These are phyloP conservation scores for Tarenaya hassleriana DNA, from an alignment of 345 rosid genomes.

Conservation along the genomic window DNA sequence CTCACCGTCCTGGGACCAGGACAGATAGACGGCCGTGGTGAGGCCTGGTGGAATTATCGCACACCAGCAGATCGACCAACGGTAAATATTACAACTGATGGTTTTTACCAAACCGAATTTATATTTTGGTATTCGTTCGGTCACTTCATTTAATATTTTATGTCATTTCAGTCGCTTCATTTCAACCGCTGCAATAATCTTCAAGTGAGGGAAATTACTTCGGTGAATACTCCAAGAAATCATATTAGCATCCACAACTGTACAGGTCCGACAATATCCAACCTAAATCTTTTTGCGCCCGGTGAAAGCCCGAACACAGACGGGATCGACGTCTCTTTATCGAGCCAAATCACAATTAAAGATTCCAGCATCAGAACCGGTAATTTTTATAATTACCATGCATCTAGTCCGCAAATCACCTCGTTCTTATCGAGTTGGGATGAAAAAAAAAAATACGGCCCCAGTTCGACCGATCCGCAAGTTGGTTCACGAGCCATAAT, in stretches of 20 bases:
- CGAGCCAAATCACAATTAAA: not conserved
- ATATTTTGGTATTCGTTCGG: no score
- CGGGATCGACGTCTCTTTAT: not conserved
- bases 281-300: not conserved
- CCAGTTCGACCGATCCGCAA: no score
- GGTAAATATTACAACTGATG: no score
- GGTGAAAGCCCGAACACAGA: not conserved
- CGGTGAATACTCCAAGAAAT: not conserved
- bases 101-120: not conserved
- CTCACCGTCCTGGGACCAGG: not conserved
- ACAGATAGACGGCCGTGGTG: not conserved
- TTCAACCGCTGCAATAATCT: not conserved
- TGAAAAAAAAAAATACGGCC: no score
- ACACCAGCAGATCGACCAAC: not conserved
- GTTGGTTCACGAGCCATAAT: no score
- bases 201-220: not conserved
- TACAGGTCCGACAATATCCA: not conserved
- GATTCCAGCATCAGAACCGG: not conserved
- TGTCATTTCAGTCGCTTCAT: not conserved
- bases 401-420: no score
- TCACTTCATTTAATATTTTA: not conserved
- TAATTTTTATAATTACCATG: not conserved
- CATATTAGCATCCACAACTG: not conserved
- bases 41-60: not conserved
- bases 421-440: no score